These are phyloP conservation scores for Lathyrus tuberosus DNA, from an alignment of 306 rosid species.

Conservation along the genomic window DNA sequence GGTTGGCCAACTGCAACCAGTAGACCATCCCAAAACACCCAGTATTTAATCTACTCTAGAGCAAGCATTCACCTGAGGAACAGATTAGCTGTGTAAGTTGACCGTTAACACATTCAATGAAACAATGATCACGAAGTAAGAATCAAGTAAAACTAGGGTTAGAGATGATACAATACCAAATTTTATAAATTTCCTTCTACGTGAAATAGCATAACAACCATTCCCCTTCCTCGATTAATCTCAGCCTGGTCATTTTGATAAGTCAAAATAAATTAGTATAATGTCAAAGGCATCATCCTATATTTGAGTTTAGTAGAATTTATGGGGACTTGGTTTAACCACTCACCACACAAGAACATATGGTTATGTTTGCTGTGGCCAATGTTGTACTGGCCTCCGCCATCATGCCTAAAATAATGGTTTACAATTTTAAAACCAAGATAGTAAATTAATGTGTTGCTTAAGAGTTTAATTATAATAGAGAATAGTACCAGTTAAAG, in stretches of 20 bases:
- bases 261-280: slow-evolving; percentile 34
- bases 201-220: slow-evolving; percentile 89
- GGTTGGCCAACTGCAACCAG: no score
- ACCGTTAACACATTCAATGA: slow-evolving; percentile 27
- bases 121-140: slow-evolving; percentile 4
- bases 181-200: slow-evolving; percentile 72
- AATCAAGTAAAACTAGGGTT: slow-evolving; percentile 19
- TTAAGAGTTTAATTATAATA: no score
- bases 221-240: slow-evolving; percentile 91
- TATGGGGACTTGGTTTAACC: no score
- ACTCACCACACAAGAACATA: no score
- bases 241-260: slow-evolving; percentile 79
- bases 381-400: no score
- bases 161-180: slow-evolving; percentile 62
- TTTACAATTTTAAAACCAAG: no score
- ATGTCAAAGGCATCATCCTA: slow-evolving; percentile 25
- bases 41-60: slow-evolving; percentile 64
- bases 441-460: no score
- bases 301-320: slow-evolving; percentile 31
- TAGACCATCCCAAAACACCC: no score
- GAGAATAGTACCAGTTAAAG: no score
- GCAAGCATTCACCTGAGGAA: slow-evolving; percentile 69
- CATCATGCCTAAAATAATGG: no score
- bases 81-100: slow-evolving; percentile 37
- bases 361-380: no score